Percentiles rank a stretch among this genome's conserved stretches.
phyloP scores from a whole-genome alignment of 2,329 filamentous ascomycete genomes.

The Colletotrichum godetiae region DNA sequence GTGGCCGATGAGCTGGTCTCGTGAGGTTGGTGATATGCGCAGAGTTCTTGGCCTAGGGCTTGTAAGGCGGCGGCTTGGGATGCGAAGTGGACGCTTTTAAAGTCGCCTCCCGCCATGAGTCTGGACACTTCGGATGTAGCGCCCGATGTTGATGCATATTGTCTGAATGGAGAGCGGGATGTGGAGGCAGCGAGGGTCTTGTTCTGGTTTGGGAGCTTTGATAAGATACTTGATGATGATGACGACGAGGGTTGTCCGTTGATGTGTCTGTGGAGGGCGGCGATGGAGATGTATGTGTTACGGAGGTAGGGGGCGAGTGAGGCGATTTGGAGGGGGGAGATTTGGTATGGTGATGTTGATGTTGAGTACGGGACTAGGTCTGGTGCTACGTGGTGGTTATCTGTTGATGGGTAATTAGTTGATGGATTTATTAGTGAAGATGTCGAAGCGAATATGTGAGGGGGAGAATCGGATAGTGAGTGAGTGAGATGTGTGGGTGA shows the following conservation, averaged over 20 bases:
- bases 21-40: neutral
- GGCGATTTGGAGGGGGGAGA: neutral
- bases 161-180: neutral
- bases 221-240: neutral
- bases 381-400: neutral
- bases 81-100: neutral
- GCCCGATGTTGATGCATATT: neutral
- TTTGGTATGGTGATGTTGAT: neutral
- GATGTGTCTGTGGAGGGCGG: constrained; percentile 3
- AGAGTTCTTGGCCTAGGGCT: neutral
- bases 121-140: neutral
- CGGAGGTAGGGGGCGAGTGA: constrained; percentile 11
- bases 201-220: neutral
- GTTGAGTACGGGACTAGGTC: constrained; percentile 16
- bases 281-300: constrained; percentile 7
- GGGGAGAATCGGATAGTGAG: too few species aligned
- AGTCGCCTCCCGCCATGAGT: neutral
- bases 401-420: neutral
- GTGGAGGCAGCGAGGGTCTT: neutral
- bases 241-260: neutral
- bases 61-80: neutral
- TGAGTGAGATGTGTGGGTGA: too few species aligned
- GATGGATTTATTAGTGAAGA: neutral
- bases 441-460: too few species aligned
- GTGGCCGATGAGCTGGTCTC: neutral